Evolutionary conservation across 2,329 filamentous ascomycete genomes (phyloP), one percentile per base, ranked within the genome.

Genomic region (Fusarium albosuccineum): DNA sequence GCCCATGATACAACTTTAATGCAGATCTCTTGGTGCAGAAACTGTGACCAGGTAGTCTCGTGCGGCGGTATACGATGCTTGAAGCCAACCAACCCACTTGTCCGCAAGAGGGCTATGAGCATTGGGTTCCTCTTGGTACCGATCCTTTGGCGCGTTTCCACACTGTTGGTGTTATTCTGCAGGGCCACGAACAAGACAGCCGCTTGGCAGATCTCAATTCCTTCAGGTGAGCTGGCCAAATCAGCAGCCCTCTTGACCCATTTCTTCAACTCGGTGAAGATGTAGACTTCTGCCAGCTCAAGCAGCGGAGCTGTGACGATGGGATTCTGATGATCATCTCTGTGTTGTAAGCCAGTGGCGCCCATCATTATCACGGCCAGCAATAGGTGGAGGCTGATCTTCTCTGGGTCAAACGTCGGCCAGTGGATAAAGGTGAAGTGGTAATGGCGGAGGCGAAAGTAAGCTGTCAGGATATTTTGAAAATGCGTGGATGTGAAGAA

Each of bases 1-100:
- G 57, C 46, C 68, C 68, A 71, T 0, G 53, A 17, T n/a, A 44
- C 45, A 1, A 70, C 45, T 9, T 66, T 61, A n/a, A 67, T 71
- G 6, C 68, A 67, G 0, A 56, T 65, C n/a, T 71, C 68, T 8
- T 13, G 42, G 1, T 66, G 46, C 1, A 70, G 6, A 9, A 70
- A 70, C 1, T 6, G 9, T 4, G 36, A 9, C 68, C 66, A 71
- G 26, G 27, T 29, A 9, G 34, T 5, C 26, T 10, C 30, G 0
- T 7, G 5, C 3, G 8, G 14, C 9, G 37, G 26, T 4, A 14
- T 2, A 1, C 14, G 33, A 8, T 65, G 63, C 3, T 44, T 45
- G 3, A 52, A 40, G 4, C 57, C 30, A 1, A 67, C 10, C 9
- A 67, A 10, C 0, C 51, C 56, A 1, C 42, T 22, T 11, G 51